These are phyloP conservation scores for Globisporangium mamillatum DNA, from an alignment of 352 stramenopile species.

Conservation along the genomic window DNA sequence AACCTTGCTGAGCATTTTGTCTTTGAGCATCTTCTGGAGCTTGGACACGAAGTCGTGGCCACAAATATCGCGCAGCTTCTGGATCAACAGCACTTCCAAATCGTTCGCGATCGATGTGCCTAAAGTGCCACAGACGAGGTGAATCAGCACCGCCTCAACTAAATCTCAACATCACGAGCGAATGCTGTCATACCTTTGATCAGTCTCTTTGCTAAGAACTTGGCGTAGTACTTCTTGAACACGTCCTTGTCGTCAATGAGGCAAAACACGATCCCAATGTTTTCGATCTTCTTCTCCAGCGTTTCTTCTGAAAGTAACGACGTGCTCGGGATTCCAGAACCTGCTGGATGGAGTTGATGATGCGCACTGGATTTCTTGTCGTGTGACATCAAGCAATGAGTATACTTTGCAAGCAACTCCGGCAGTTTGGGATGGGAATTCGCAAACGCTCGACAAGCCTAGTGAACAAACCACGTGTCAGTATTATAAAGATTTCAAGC, in stretches of 20 bases:
- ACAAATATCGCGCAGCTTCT: conserved; percentile 84
- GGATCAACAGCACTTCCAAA: conserved; percentile 73
- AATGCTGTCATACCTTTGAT: conserved; percentile 63
- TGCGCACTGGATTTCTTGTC: conserved; percentile 34
- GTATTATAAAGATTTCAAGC: no score
- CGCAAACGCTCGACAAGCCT: conserved; percentile 82
- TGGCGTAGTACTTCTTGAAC: conserved; percentile 89
- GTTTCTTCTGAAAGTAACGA: conserved; percentile 45
- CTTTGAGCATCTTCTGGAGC: conserved; percentile 87
- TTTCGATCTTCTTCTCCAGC: conserved; percentile 79
- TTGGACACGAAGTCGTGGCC: conserved; percentile 87
- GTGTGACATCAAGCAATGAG: conserved; percentile 81
- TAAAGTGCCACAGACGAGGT: conserved; percentile 5
- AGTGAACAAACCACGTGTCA: neutral
- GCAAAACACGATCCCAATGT: conserved; percentile 81
- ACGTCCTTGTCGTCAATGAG: conserved; percentile 89
- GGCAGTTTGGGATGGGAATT: conserved; percentile 79
- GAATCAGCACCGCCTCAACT: neutral
- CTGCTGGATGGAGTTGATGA: conserved; percentile 22
- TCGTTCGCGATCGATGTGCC: conserved; percentile 73
- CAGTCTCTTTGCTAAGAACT: conserved; percentile 77
- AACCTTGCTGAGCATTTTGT: conserved; percentile 85
- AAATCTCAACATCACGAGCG: neutral
- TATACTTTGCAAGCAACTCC: conserved; percentile 82
- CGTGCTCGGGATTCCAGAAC: conserved; percentile 25